Percentiles rank a stretch among this genome's conserved stretches.
Conservation (phyloP, 805 yeast genomes). For the Dipodascus geniculatus region DNA sequence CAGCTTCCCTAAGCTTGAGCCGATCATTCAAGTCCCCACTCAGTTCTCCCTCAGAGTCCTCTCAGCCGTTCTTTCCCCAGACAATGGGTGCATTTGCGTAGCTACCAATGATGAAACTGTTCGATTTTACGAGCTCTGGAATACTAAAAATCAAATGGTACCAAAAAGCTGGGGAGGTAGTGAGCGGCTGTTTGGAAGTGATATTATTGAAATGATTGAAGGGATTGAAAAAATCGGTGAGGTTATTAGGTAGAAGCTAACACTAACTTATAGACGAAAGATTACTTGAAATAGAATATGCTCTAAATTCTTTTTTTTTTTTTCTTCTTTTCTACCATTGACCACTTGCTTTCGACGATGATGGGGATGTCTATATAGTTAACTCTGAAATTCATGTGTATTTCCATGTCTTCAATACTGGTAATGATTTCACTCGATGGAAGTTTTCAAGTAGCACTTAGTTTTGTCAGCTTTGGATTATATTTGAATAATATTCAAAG, state of each 20-base stretch:
- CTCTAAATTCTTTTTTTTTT: not conserved
- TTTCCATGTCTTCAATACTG: not conserved
- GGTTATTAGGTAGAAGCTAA: conserved; percentile 5
- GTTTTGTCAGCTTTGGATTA: too few species aligned
- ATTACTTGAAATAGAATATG: not conserved
- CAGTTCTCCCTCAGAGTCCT: conserved; percentile 45
- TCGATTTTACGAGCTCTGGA: conserved; percentile 66
- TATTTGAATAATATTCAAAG: too few species aligned
- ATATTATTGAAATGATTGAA: conserved; percentile 12
- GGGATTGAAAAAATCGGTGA: conserved; percentile 22
- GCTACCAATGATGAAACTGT: conserved; percentile 74
- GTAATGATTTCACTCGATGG: not conserved
- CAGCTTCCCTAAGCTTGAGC: conserved; percentile 52
- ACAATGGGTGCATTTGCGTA: conserved; percentile 48
- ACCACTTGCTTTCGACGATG: too few species aligned
- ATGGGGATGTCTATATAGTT: not conserved
- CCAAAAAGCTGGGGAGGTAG: conserved; percentile 19
- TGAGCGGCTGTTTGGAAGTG: conserved; percentile 7
- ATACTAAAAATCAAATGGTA: conserved; percentile 12
- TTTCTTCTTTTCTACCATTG: not conserved
- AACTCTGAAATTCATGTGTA: not conserved
- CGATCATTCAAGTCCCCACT: conserved; percentile 38
- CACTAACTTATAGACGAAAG: not conserved
- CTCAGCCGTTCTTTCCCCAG: conserved; percentile 58
- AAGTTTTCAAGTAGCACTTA: too few species aligned